Evolutionary conservation across 2,329 filamentous ascomycete species (phyloP).

Genomic region (Aureobasidium sp.): DNA sequence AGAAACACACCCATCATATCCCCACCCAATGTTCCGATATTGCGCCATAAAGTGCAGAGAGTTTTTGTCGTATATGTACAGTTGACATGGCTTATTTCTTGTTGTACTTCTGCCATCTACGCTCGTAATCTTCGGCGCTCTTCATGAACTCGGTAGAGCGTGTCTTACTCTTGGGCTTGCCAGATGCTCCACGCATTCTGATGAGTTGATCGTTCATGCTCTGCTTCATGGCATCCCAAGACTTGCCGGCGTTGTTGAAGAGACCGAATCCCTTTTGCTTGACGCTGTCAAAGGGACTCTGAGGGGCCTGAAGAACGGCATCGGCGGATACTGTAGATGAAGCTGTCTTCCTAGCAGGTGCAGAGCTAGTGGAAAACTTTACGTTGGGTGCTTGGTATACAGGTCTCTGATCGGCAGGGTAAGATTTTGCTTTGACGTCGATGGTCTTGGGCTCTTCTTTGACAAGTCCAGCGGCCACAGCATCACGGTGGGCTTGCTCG

Average conservation of each 20-base stretch:
- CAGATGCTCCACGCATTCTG: background rate
- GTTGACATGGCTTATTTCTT: constrained; percentile 2
- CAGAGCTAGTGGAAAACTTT: background rate
- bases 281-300: background rate
- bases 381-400: constrained; percentile 13
- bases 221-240: background rate
- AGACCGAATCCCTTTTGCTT: constrained; percentile 2
- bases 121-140: constrained; percentile 16
- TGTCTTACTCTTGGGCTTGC: constrained; percentile 8
- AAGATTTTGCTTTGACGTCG: constrained; percentile 15
- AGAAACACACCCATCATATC: constrained; percentile 4
- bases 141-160: constrained; percentile 15
- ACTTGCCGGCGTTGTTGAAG: constrained; percentile 13
- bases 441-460: constrained; percentile 14
- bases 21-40: background rate
- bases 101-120: constrained; percentile 11
- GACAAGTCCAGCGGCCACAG: background rate
- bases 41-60: background rate
- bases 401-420: background rate
- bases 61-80: constrained; percentile 1
- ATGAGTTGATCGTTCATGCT: background rate
- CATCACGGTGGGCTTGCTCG: constrained; percentile 4
- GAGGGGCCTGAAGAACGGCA: background rate
- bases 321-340: background rate
- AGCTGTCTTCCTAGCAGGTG: background rate